Evolutionary conservation across 441 rosid species (phyloP).

Genomic region (Populus hybrid): DNA sequence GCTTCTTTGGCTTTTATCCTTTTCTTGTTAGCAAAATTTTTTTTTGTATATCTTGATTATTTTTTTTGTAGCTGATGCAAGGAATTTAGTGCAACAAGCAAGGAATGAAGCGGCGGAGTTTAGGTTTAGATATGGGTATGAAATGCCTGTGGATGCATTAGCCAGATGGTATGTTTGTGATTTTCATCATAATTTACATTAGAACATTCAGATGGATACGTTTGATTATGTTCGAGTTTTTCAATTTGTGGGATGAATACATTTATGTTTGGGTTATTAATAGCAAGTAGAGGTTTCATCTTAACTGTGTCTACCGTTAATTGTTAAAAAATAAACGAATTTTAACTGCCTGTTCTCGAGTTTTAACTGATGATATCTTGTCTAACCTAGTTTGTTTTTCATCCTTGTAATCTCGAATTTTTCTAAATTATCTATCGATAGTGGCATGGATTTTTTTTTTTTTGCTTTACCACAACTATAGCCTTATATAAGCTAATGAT

Average conservation of each 20-base stretch:
- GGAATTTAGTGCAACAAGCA: conserved; percentile 96
- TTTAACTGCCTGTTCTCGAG: background rate
- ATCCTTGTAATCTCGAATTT: background rate
- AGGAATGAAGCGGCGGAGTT: conserved; percentile 99
- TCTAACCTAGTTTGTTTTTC: background rate
- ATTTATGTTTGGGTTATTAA: background rate
- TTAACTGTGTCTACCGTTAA: background rate
- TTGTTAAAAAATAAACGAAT: background rate
- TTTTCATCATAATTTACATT: background rate
- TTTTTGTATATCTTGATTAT: background rate
- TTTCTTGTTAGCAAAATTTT: too few relatives aligned
- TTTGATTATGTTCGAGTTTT: background rate
- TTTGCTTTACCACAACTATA: background rate
- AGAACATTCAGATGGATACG: background rate
- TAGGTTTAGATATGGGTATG: conserved; percentile 89
- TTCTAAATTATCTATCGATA: background rate
- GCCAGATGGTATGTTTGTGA: conserved; percentile 57
- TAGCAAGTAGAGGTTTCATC: background rate
- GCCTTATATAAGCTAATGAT: background rate
- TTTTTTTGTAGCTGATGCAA: conserved; percentile 76
- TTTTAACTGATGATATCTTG: background rate
- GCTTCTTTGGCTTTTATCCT: background rate
- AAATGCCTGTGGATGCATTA: conserved; percentile 92
- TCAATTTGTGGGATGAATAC: background rate
- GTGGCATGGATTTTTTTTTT: background rate